Conservation (phyloP, 2,329 filamentous ascomycete species). For the Teratosphaeria viscida region DNA sequence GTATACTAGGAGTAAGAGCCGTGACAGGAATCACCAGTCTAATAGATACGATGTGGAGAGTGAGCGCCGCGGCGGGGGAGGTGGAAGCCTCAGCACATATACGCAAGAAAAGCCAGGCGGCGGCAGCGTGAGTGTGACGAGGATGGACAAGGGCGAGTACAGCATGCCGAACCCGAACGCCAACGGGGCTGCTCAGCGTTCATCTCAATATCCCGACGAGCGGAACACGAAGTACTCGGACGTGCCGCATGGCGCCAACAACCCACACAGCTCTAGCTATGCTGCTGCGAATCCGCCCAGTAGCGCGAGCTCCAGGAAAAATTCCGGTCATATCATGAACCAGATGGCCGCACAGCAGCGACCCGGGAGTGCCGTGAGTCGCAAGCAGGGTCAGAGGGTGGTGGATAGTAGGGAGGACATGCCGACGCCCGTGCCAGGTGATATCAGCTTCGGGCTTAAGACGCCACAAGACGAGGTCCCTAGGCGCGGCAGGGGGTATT, state of each 20-base stretch:
- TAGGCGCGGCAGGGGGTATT: background rate
- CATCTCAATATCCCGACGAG: background rate
- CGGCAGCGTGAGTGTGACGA: background rate
- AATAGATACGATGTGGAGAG: constrained; percentile 13
- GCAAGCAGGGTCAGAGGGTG: background rate
- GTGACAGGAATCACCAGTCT: constrained; percentile 3
- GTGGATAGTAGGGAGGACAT: background rate
- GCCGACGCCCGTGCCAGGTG: background rate
- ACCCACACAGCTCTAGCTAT: background rate
- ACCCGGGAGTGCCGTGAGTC: background rate
- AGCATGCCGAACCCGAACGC: background rate
- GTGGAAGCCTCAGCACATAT: background rate
- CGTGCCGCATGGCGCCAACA: background rate
- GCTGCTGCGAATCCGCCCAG: background rate
- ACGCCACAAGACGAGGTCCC: background rate
- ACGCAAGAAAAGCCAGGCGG: background rate
- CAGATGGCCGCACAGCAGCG: background rate
- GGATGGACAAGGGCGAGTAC: background rate
- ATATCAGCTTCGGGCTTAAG: background rate
- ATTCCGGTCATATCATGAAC: background rate
- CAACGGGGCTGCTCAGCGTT: background rate
- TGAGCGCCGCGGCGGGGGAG: constrained; percentile 8
- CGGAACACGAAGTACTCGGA: background rate
- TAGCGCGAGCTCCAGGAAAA: background rate
- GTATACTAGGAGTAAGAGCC: constrained; percentile 5